Base-by-base conservation (phyloP, 2,329 filamentous ascomycete genomes). In the Colletotrichum brevisporum region DNA sequence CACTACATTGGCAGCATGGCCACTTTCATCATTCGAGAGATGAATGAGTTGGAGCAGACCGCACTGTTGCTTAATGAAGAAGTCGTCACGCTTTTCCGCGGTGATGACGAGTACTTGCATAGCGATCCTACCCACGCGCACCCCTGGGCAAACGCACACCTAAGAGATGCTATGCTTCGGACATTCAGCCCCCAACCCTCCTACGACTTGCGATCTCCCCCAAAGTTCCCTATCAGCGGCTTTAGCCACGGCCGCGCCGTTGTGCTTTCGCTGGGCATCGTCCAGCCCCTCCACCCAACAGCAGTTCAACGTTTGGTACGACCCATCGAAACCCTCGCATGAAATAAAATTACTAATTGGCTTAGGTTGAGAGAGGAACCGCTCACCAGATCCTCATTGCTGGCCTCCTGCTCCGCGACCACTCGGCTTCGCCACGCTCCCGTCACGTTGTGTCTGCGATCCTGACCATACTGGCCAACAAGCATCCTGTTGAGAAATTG, bases 381-480 rank as follows among this genome's bases (percentile, higher is more conserved):
- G 80, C 77, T 0, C 79, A 83, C 39, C 58, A 67, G 15, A 47
- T 73, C 48, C 61, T 75, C 9, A 58, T 78, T 4, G 75, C 71
- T 26, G 69, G 71, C n/a, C 65, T 72, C 13, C 48, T 72, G 16
- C 50, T 50, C 12, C 51, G 58, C 24, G 70, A 72, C 15, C 63
- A 68, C 31, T 76, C 43, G 74, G 75, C 36, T 72, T 73, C 9
- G 50, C 73, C n/a, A 54, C 73, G 10, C 54, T 73, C 27, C 72
- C 72, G 43, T 69, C 74, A 72, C 71, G 76, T 68, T 57, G 73
- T 78, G 76, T 60, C 73, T 16, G 73, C 75, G 8, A 80, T 85
- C 12, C 74, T 85, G 12, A 78, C 80, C 2, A 77, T 82, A 4
- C 72, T 86, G 31, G 78, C 82, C 56, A 86, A 86, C 73, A 86